Evolutionary conservation across 108 stramenopile species (phyloP).

Genomic region (Hondaea fermentalgiana): DNA sequence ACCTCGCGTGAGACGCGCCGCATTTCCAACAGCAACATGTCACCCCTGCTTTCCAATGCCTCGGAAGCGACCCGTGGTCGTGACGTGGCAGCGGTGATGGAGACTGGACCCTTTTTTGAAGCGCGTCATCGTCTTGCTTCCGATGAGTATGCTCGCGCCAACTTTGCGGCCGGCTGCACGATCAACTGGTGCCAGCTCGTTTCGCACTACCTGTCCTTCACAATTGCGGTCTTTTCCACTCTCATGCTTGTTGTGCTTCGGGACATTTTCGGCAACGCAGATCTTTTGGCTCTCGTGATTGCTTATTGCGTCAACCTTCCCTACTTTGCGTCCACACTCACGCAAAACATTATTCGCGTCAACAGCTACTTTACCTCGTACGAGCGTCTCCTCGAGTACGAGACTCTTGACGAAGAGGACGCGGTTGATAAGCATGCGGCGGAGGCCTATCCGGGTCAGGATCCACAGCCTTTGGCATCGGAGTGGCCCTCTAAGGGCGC

Average conservation of each 20-base stretch:
- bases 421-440: neutral
- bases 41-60: neutral
- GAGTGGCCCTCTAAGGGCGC: slow-evolving; percentile 66
- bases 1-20: neutral
- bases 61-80: neutral
- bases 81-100: neutral
- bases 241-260: neutral
- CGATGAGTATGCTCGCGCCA: neutral
- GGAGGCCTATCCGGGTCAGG: neutral
- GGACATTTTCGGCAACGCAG: neutral
- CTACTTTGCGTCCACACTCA: neutral
- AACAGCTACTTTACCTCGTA: slow-evolving; percentile 22
- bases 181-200: slow-evolving; percentile 4
- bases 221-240: neutral
- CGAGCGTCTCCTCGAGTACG: slow-evolving; percentile 34
- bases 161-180: neutral
- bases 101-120: neutral
- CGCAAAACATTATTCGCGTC: neutral
- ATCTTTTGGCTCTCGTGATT: neutral
- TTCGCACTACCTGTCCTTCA: neutral
- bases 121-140: neutral
- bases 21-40: neutral
- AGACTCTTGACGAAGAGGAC: neutral
- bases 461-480: neutral
- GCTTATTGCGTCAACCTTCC: neutral